Evolutionary conservation across 2,329 filamentous ascomycete genomes (phyloP), one percentile per base, ranked within the genome.

Genomic region (Aspergillus ochraceoroseus): DNA sequence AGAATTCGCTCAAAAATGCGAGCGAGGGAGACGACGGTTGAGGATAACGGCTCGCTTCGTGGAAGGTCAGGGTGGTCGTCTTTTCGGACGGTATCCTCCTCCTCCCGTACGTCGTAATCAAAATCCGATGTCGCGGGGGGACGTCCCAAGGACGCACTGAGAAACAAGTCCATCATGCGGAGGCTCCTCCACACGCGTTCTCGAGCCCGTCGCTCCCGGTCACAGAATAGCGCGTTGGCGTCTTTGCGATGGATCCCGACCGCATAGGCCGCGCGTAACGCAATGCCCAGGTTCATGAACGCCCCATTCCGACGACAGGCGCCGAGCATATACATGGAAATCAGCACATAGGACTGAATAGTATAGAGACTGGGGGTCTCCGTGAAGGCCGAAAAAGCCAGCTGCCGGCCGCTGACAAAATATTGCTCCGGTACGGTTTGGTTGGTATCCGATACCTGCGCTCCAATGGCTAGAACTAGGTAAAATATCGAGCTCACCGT

Each of bases 131-230:
- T 75, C 3, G 72, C 71, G 4, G 73, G 71, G 7, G 73, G 73
- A n/a, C 73, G 65, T 5, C 73, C 73, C 6, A 76, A 54, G 1
- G 70, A 65, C 15, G 68, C 71, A 47, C 71, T 74, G 44, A 75
- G 68, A 25, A 73, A 71, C 37, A 74, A 58, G 42, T 75, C 73
- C 34, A 74, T 64, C 37, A 74, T 68, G 2, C 72, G 66, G 4
- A 75, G 56, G 47, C 71, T 74, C 51, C 72, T 75, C 72, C 72
- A 76, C 13, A 74, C 70, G 2, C 71, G 65, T 46, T 74, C 70
- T 40, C 72, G 58, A 4, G 67, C 63, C 18, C 59, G 50, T 35
- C 64, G 61, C 30, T 69, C 66, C 2, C 64, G 54, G 1, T 54
- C 51, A 19, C 70, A 71, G 46, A 73, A 75, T 1, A 72, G 63